Conservation (phyloP, 139 green algal genomes). For the Chlorokybus atmophyticus region DNA sequence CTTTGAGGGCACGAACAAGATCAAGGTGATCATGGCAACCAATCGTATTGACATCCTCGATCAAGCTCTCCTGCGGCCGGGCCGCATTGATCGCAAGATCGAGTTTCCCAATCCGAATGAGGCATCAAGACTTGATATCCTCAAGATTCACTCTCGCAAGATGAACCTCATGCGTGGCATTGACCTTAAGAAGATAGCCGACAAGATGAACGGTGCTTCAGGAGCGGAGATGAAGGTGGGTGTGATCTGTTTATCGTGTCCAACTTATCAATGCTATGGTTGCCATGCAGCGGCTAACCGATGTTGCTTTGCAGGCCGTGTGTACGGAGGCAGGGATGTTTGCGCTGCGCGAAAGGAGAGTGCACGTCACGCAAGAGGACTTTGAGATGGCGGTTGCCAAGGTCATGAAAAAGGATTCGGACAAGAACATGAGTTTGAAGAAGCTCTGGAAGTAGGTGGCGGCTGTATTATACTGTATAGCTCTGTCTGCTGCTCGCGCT, state of each 20-base stretch:
- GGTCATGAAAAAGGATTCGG: conserved; percentile 91
- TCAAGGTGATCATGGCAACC: conserved; percentile 86
- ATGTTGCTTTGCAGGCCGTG: conserved; percentile 33
- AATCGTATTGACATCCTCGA: conserved; percentile 99
- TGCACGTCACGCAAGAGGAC: conserved; percentile 98
- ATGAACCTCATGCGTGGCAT: conserved; percentile 92
- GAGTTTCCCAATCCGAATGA: conserved; percentile 98
- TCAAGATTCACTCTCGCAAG: conserved; percentile 84
- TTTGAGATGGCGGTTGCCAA: conserved; percentile 99
- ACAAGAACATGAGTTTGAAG: conserved; percentile 87
- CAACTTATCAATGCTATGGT: background rate
- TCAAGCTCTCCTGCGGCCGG: conserved; percentile 85
- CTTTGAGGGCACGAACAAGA: conserved; percentile 97
- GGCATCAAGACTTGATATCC: conserved; percentile 72
- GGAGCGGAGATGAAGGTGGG: conserved; percentile 88
- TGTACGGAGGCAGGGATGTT: conserved; percentile 99
- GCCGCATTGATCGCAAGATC: conserved; percentile 98
- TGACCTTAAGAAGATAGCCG: conserved; percentile 73
- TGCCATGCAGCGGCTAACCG: background rate
- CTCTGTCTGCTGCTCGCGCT: too few species aligned
- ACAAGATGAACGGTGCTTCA: conserved; percentile 75
- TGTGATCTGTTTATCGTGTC: background rate
- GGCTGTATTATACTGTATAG: too few species aligned
- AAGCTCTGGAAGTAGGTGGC: conserved; percentile 96
- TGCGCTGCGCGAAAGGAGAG: conserved; percentile 83